Conservation (phyloP, 768 basidiomycete genomes). For the Vishniacozyma victoriae region DNA sequence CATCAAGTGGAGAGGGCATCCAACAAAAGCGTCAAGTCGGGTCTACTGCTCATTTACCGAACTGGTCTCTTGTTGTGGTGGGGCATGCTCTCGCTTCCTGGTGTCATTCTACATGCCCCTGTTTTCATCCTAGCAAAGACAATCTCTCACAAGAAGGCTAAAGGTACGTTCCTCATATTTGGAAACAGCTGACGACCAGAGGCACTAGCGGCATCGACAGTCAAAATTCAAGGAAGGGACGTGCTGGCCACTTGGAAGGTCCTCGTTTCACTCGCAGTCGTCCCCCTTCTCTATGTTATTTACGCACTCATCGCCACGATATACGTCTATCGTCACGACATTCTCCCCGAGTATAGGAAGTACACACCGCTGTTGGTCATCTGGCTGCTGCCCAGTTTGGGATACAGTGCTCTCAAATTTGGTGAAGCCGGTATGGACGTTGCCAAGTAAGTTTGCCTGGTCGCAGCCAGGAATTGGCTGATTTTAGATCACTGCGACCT, state of each 20-base stretch:
- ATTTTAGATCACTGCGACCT: conserved; percentile 73
- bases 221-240: conserved; percentile 92
- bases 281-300: conserved; percentile 74
- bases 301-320: conserved; percentile 76
- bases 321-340: conserved; percentile 62
- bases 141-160: conserved; percentile 81
- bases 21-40: conserved; percentile 70
- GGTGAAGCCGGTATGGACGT: conserved; percentile 98
- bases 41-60: conserved; percentile 77
- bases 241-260: conserved; percentile 99
- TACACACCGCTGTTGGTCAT: conserved; percentile 74
- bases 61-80: conserved; percentile 69
- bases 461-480: neutral
- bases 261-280: conserved; percentile 82
- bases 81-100: conserved; percentile 79
- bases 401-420: conserved; percentile 89
- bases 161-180: conserved; percentile 54
- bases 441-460: conserved; percentile 65
- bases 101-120: conserved; percentile 82
- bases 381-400: conserved; percentile 73
- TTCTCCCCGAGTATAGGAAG: conserved; percentile 60
- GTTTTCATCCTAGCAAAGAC: conserved; percentile 86
- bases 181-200: conserved; percentile 53
- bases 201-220: conserved; percentile 88
- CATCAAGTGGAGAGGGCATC: conserved; percentile 90